Percentiles rank a stretch among this genome's conserved stretches.
phyloP scores from a whole-genome alignment of 345 rosid genomes.

The Populus pruinosa region DNA sequence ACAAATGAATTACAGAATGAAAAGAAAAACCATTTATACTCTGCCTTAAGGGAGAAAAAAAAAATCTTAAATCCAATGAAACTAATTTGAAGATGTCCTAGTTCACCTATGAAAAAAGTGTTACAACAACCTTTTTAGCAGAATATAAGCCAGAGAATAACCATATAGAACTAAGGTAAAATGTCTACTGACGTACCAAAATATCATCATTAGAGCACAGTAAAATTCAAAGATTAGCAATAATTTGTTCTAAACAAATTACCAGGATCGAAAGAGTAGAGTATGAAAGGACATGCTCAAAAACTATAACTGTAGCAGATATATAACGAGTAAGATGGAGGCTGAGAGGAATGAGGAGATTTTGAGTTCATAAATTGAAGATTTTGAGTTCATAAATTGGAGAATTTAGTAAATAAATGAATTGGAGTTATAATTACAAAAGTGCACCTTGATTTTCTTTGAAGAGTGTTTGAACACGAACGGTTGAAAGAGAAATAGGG shows the following conservation, averaged over 20 bases:
- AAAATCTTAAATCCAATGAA: not conserved
- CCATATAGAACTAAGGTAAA: conserved; percentile 3
- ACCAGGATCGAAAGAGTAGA: conserved; percentile 20
- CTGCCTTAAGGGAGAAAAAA: not conserved
- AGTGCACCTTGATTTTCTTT: conserved; percentile 44
- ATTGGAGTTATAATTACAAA: conserved; percentile 34
- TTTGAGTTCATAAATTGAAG: conserved; percentile 47
- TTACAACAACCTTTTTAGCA: not conserved
- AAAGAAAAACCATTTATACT: not conserved
- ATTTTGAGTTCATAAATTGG: conserved; percentile 46
- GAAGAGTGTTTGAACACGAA: conserved; percentile 34
- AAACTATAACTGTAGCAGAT: not conserved
- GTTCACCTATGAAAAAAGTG: not conserved
- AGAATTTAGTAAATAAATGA: conserved; percentile 23
- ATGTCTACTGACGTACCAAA: conserved; percentile 32
- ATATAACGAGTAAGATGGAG: not conserved
- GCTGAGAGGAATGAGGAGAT: conserved; percentile 20
- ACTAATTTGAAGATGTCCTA: not conserved
- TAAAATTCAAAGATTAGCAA: conserved; percentile 6
- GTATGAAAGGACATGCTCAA: not conserved
- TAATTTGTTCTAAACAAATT: not conserved
- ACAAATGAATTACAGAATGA: not conserved
- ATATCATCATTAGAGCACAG: conserved; percentile 21
- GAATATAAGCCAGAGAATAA: not conserved
- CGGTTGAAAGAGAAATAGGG: conserved; percentile 37